A percentile compares a stretch with the other conserved stretches of the same genome.
Conservation (phyloP, 2,329 filamentous ascomycete species). For the Talaromyces piceae region DNA sequence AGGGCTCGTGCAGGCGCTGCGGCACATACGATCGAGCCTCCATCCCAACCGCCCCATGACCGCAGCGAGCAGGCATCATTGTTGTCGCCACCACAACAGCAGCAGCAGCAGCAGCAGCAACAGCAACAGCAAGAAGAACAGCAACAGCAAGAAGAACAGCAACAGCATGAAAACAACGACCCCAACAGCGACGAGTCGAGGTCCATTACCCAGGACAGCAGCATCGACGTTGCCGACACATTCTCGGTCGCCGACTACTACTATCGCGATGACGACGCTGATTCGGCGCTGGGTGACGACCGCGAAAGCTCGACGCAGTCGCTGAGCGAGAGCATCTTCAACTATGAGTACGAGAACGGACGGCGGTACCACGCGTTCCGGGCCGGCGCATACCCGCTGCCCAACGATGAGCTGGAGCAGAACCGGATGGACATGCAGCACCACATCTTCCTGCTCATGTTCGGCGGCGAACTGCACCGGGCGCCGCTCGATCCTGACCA, state of each 20-base stretch:
- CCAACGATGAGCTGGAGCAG: conserved; percentile 20
- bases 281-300: conserved; percentile 9
- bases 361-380: conserved; percentile 16
- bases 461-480: conserved; percentile 10
- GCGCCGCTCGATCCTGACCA: conserved; percentile 5
- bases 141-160: neutral
- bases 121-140: neutral
- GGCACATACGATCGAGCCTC: no score
- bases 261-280: conserved; percentile 9
- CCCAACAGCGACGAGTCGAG: neutral
- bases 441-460: conserved; percentile 10
- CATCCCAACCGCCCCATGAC: no score
- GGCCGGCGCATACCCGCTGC: conserved; percentile 15
- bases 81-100: neutral
- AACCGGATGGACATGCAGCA: conserved; percentile 17
- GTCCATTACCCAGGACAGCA: neutral
- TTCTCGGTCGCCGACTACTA: neutral
- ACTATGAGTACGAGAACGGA: conserved; percentile 14
- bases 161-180: neutral
- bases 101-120: neutral
- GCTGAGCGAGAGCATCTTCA: conserved; percentile 10
- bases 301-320: conserved; percentile 9
- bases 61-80: no score
- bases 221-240: neutral
- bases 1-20: no score